These are phyloP conservation scores for Testicularia cyperi DNA, from an alignment of 1,284 basidiomycete genomes.

Conservation along the genomic window DNA sequence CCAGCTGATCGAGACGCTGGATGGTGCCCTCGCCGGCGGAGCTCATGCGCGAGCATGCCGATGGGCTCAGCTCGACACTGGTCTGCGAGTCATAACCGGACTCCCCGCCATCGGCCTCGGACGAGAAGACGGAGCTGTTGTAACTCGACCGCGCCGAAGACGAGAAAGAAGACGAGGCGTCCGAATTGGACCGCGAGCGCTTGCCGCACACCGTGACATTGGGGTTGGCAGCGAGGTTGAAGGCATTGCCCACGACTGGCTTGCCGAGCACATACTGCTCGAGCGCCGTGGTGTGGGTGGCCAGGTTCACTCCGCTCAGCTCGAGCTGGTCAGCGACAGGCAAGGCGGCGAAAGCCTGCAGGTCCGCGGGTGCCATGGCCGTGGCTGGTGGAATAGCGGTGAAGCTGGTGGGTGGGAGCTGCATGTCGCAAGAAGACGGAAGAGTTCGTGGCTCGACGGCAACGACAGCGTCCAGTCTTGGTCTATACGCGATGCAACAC, in stretches of 20 bases:
- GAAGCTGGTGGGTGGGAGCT: not conserved
- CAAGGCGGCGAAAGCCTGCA: not conserved
- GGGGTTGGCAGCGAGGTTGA: conserved; percentile 2
- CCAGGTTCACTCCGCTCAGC: conserved; percentile 35
- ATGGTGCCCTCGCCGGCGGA: conserved; percentile 13
- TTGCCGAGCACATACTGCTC: conserved; percentile 39
- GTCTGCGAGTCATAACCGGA: conserved; percentile 22
- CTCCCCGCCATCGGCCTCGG: conserved; percentile 14
- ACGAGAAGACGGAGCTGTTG: conserved; percentile 41
- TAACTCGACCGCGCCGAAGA: conserved; percentile 22
- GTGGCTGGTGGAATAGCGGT: no score
- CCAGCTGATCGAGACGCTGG: conserved; percentile 15
- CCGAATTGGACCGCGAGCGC: conserved; percentile 34
- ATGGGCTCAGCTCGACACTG: conserved; percentile 22
- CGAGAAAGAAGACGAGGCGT: conserved; percentile 26
- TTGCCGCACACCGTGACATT: conserved; percentile 25
- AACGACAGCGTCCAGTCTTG: no score
- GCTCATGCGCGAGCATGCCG: conserved; percentile 29
- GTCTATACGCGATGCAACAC: no score
- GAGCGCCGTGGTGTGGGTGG: conserved; percentile 33
- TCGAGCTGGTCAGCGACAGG: conserved; percentile 19
- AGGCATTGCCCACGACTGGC: conserved; percentile 28
- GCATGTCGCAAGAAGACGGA: no score
- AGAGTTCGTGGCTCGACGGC: no score
- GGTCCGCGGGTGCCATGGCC: no score